Evolutionary conservation across 2,329 filamentous ascomycete genomes (phyloP).

Genomic region (Aspergillus sp.): DNA sequence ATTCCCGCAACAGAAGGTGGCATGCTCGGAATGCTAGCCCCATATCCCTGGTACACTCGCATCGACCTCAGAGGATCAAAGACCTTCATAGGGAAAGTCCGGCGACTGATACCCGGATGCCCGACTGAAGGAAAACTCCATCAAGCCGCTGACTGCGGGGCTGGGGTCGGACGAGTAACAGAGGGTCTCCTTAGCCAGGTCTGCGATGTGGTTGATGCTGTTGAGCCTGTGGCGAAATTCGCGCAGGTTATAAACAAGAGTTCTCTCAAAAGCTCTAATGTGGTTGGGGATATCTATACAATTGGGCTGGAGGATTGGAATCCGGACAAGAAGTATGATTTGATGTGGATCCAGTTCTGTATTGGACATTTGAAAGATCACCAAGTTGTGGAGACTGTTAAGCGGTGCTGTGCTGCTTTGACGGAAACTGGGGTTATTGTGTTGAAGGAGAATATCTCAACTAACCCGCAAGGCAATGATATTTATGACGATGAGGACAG

Average conservation of each 20-base stretch:
- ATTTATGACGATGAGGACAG: background rate
- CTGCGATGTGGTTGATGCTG: constrained; percentile 72
- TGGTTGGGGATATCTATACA: background rate
- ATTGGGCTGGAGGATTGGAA: background rate
- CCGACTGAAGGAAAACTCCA: background rate
- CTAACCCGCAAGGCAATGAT: background rate
- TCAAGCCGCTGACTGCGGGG: constrained; percentile 58
- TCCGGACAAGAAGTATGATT: background rate
- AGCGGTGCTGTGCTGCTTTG: background rate
- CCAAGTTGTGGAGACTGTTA: background rate
- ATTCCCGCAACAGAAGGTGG: background rate
- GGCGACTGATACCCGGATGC: background rate
- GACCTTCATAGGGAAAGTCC: background rate
- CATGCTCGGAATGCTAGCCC: background rate
- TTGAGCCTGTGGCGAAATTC: constrained; percentile 68
- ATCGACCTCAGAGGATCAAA: background rate
- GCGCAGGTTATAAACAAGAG: background rate
- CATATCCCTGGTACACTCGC: background rate
- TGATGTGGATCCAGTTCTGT: background rate
- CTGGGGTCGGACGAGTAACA: constrained; percentile 80
- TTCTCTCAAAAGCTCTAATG: background rate
- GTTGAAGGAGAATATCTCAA: background rate
- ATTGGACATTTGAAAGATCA: background rate
- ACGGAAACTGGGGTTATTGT: background rate
- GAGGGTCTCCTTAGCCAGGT: constrained; percentile 71